Base-by-base conservation (phyloP, 305 asterid genomes). In the Rubia balearica region DNA sequence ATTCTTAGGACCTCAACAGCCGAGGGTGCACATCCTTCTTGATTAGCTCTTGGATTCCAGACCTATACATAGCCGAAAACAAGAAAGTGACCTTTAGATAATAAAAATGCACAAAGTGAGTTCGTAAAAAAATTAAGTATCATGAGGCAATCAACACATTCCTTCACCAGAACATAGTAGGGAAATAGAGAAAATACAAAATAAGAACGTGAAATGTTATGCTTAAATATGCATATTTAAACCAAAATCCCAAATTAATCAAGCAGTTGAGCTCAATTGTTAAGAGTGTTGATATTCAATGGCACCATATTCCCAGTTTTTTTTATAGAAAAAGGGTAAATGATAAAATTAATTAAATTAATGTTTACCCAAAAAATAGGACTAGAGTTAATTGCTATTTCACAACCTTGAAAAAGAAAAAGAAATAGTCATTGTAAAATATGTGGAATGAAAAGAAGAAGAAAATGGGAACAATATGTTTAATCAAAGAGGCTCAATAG, bases 21-120 rank as follows among this genome's bases (percentile, higher is more conserved):
- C 42, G 99, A 94, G 73, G 96, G 88, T 73, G 96, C 96, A 79
- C 81, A 89, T 63, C 89, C 91, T 76, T 90, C 96, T 80, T 88
- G 90, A 76, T 88, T 85, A 55, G 91, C 87, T 76, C 77, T 86
- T 67, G 96, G 95, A 78, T 85, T 88, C 99, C 99, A 91, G 33
- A 75, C 86, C 99, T 94, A 77, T 60, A 69, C 43, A 48, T 62
- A 72, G 68, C 42, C 74, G 49, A 22, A 56, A 59, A 69, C 53
- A 70, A 69, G 51, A 40, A 65, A 61, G 33, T 36, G 40, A 55
- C 30, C 27, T 64, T 69, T 5, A 67, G 59, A 45, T 16, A 38
- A 14, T 61, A 68, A 13, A 11, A 67, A 17, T 22, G 11, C 8
- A 56, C 22, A 14, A 17, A 36, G 48, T 43, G 6, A 13, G 51